phyloP scores from a whole-genome alignment of 768 basidiomycete genomes.

The Leccinum olivaceopallidum region DNA sequence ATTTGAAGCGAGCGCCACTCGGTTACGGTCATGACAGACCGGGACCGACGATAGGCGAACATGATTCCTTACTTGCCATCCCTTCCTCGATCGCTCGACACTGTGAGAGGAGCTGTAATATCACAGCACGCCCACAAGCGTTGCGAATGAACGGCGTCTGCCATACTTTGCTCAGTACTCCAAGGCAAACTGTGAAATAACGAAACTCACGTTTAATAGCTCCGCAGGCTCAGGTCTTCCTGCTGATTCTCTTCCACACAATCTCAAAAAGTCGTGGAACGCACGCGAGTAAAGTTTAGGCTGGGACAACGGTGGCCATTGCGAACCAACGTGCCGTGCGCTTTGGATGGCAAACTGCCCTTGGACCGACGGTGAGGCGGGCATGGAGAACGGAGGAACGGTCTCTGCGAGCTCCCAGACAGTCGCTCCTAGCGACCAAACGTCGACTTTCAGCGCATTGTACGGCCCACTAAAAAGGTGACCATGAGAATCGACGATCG shows the following conservation, averaged over 20 bases:
- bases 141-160: slow-evolving; percentile 68
- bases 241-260: slow-evolving; percentile 62
- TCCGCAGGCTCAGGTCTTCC: slow-evolving; percentile 57
- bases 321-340: slow-evolving; percentile 45
- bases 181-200: neutral
- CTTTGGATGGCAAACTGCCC: slow-evolving; percentile 41
- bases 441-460: slow-evolving; percentile 71
- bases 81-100: slow-evolving; percentile 66
- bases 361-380: slow-evolving; percentile 22
- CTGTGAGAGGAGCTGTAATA: slow-evolving; percentile 63
- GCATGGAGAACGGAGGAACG: slow-evolving; percentile 67
- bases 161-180: slow-evolving; percentile 6
- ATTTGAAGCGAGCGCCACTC: too few species aligned
- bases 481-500: slow-evolving; percentile 9
- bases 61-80: slow-evolving; percentile 19
- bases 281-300: slow-evolving; percentile 63
- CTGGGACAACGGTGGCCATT: slow-evolving; percentile 63
- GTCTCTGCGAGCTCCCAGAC: slow-evolving; percentile 82
- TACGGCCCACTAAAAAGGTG: slow-evolving; percentile 55
- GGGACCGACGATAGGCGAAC: neutral
- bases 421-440: slow-evolving; percentile 83
- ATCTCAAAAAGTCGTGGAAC: slow-evolving; percentile 71
- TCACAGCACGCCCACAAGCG: slow-evolving; percentile 67
- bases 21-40: neutral
- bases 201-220: slow-evolving; percentile 53